Base-by-base conservation (phyloP, 2,329 filamentous ascomycete species). In the Shiraia sp. region DNA sequence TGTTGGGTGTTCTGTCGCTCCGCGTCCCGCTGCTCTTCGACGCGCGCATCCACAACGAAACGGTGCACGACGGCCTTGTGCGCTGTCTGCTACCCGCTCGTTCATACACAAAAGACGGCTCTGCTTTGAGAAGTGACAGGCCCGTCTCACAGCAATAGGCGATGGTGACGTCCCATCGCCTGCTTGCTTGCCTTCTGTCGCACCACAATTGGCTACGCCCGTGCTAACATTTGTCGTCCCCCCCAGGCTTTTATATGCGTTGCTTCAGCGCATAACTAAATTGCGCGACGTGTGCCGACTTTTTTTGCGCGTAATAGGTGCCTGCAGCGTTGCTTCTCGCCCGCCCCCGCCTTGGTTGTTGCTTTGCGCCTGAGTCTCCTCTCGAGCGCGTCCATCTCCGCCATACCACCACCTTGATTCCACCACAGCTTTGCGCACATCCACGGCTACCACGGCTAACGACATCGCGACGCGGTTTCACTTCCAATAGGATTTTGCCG, bases 151-250 rank as follows among this genome's bases (percentile, higher is more conserved):
- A 58, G 52, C 58, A 36, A 59, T 48, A 48, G 47, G 48, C 59
- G 59, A 53, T 59, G 53, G 52, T 53, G 50, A 52, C 61, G 54
- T 47, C 55, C 53, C 51, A 51, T 63, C 55, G 47, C 39, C 45
- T 36, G 47, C 57, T 41, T 49, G 47, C 50, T 51, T 41, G 49
- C 42, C 34, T 40, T 36, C 39, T 35, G 65, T 66, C 51, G 57
- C 59, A 63, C 61, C 47, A 42, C 49, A 13, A 55, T 31, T 51
- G 56, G 54, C 52, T 44, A 53, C 53, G 53, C 55, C 51, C 51
- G 42, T 68, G 62, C 68, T 70, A 63, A 70, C 62, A 51, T 63
- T 68, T 66, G n/a, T 22, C 4, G 64, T 56, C 51, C 48, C 43
- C 42, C 34, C 25, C 50, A 65, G 61, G 49, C 44, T 50, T 53